Percentiles rank a stretch among this genome's conserved stretches.
Conservation (phyloP, 352 stramenopile species). For the Elongisporangium prolatum region DNA sequence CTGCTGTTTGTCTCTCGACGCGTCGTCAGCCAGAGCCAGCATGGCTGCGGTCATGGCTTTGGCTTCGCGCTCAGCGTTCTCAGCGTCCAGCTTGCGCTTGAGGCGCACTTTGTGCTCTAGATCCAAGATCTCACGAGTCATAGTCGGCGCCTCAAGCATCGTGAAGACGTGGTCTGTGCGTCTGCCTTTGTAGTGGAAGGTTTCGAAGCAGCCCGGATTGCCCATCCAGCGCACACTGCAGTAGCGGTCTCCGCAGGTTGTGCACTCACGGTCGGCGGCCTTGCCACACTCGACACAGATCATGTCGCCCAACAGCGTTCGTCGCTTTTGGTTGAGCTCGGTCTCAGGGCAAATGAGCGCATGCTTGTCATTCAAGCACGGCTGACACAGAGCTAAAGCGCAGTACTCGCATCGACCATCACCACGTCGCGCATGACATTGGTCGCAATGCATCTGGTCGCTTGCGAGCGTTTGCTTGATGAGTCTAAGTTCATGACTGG, state of each 20-base stretch:
- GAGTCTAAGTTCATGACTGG: constrained; percentile 34
- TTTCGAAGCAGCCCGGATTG: constrained; percentile 79
- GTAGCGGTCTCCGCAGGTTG: constrained; percentile 65
- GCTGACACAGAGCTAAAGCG: constrained; percentile 38
- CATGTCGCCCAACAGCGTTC: constrained; percentile 45
- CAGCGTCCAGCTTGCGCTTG: constrained; percentile 51
- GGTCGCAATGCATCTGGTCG: constrained; percentile 48
- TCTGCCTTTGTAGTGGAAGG: constrained; percentile 71
- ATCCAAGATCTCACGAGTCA: constrained; percentile 39
- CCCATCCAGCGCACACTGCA: constrained; percentile 85
- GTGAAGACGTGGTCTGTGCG: constrained; percentile 51
- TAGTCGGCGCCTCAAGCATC: constrained; percentile 19
- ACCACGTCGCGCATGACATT: constrained; percentile 45
- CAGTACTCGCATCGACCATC: constrained; percentile 60
- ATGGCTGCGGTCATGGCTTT: constrained; percentile 41
- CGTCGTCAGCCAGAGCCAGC: constrained; percentile 12
- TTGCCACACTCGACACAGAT: constrained; percentile 77
- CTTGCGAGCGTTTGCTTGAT: constrained; percentile 41
- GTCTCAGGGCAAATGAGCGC: constrained; percentile 58
- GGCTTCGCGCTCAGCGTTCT: constrained; percentile 45
- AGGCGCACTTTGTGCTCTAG: constrained; percentile 51
- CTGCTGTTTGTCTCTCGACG: constrained; percentile 10
- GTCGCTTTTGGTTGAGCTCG: constrained; percentile 41
- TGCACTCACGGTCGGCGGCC: constrained; percentile 58
- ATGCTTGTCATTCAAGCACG: constrained; percentile 49